Conservation (phyloP, 2,329 filamentous ascomycete species). For the Pleomassaria siparia region DNA sequence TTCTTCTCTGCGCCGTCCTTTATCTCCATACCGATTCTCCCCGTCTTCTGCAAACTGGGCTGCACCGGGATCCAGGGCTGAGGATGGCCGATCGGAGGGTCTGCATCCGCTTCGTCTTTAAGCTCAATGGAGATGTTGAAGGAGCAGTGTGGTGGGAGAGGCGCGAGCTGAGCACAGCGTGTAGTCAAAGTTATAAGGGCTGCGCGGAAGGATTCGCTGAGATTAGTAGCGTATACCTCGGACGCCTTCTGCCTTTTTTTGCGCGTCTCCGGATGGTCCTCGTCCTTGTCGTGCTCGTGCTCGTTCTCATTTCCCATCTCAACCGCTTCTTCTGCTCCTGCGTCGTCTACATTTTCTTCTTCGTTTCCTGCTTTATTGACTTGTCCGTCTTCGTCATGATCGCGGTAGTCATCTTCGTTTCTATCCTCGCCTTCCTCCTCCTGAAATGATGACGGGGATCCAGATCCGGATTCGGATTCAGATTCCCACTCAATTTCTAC, state of each 20-base stretch:
- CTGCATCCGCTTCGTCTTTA: slow-evolving; percentile 57
- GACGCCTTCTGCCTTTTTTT: slow-evolving; percentile 13
- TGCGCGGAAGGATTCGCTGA: slow-evolving; percentile 73
- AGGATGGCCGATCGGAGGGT: slow-evolving; percentile 51
- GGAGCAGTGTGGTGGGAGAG: slow-evolving; percentile 66
- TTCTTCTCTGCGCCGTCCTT: slow-evolving; percentile 16
- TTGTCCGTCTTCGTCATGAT: too few species aligned
- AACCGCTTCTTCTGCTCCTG: too few species aligned
- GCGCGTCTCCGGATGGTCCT: too few species aligned
- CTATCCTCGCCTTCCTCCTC: too few species aligned
- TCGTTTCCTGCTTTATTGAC: too few species aligned
- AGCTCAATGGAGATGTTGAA: slow-evolving; percentile 78
- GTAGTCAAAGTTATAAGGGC: slow-evolving; percentile 65
- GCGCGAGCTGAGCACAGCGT: slow-evolving; percentile 58
- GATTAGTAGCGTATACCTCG: slow-evolving; percentile 26
- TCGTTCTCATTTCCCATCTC: not conserved
- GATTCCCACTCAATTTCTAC: slow-evolving; percentile 51
- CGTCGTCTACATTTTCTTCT: too few species aligned
- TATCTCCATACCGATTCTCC: too few species aligned
- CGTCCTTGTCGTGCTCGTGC: slow-evolving; percentile 5
- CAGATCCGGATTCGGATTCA: too few species aligned
- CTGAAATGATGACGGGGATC: too few species aligned
- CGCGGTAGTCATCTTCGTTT: too few species aligned
- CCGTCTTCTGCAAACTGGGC: slow-evolving; percentile 46
- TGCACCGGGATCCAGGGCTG: slow-evolving; percentile 64